Conservation (phyloP, 225 moss, liverwort and hornwort genomes). For the Pseudoscleropodium purum region DNA sequence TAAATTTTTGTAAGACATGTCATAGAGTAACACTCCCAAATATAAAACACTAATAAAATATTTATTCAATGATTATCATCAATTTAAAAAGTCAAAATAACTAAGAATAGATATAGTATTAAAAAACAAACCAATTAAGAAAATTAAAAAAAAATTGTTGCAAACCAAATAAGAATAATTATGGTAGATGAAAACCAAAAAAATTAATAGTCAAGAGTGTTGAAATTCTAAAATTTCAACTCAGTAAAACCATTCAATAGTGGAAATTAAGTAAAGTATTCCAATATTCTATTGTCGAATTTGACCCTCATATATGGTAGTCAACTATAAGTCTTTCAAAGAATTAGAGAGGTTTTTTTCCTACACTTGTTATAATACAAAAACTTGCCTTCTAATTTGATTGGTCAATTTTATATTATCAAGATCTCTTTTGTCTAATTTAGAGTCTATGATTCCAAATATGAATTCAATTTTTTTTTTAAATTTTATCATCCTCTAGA, state of each 20-base stretch:
- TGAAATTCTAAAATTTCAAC: not conserved
- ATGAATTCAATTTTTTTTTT: not conserved
- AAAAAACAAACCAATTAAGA: not conserved
- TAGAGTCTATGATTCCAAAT: not conserved
- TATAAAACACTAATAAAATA: no score
- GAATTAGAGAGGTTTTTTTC: not conserved
- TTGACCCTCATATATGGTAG: rapidly evolving
- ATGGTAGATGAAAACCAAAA: not conserved
- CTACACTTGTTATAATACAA: not conserved
- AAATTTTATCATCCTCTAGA: rapidly evolving
- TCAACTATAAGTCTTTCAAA: not conserved
- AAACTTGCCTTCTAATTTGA: not conserved
- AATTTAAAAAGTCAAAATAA: not conserved
- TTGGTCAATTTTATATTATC: rapidly evolving
- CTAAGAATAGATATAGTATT: not conserved
- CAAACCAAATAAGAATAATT: not conserved
- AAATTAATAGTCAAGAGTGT: not conserved
- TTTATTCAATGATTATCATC: no score
- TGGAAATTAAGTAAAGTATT: not conserved
- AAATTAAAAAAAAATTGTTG: rapidly evolving
- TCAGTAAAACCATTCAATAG: not conserved
- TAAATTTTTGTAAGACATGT: no score
- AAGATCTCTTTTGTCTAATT: rapidly evolving
- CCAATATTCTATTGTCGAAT: rapidly evolving
- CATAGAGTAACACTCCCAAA: no score